Base-by-base conservation (phyloP, 306 rosid species). In the Luffa acutangula region DNA sequence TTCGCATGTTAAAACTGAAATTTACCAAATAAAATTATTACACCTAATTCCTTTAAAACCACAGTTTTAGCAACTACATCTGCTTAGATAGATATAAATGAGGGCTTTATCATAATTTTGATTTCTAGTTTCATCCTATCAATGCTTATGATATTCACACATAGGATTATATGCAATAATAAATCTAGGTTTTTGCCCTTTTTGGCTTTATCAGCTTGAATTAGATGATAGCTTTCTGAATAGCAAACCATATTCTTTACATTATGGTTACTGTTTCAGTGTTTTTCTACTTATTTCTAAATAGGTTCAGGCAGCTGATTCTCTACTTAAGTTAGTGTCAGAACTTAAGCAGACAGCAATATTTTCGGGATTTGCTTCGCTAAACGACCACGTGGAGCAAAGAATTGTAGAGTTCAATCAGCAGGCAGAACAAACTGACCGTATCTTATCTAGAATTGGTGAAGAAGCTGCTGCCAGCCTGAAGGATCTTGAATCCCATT, bases 261-360 rank as follows among this genome's bases (percentile, higher is more conserved):
- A 64, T 64, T 13, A 63, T 71, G 76, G 56, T n/a, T 36, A 15
- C 31, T 20, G 9, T 7, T 21, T 21, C 33, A n/a, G 39, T 45
- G 54, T 45, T 46, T 21, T 4, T 10, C 7, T 71, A 71, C 34
- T 21, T 12, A 25, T 11, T 15, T 71, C 41, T 71, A 1, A 46
- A 45, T 6, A 91, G 96, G 97, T 87, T 78, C 97, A 91, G 81
- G 88, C 95, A 60, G 90, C 97, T 67, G 98, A 92, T 82, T 89
- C 96, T n/a, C 84, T 94, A 3, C 91, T 92, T 45, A 90, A 90
- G 84, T 84, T 91, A 79, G 97, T 94, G 67, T 89, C 93, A 1
- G 98, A 90, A 86, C 83, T 94, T 84, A 92, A 94, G 88, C 98
- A 94, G 80, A 90, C 96, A 2, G 97, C 97, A 75, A 90, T 93